A percentile compares a stretch with the other conserved stretches of the same genome.
phyloP scores from a whole-genome alignment of 2,329 filamentous ascomycete species.

The Hymenoscyphus scutula region DNA sequence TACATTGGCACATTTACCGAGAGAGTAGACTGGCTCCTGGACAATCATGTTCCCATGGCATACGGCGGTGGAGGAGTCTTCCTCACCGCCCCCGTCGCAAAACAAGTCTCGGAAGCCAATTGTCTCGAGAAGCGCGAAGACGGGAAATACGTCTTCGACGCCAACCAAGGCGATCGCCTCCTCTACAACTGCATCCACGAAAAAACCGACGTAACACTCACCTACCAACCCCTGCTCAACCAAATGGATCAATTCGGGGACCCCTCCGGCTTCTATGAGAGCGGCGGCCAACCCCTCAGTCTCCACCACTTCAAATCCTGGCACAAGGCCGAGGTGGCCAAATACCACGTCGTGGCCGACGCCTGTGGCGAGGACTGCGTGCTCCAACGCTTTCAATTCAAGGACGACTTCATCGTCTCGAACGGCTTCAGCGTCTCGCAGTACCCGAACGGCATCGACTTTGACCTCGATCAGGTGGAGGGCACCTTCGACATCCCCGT shows the following conservation, averaged over 20 bases:
- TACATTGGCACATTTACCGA: constrained; percentile 37
- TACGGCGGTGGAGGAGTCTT: constrained; percentile 37
- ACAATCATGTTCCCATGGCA: constrained; percentile 30
- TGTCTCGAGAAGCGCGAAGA: constrained; percentile 30
- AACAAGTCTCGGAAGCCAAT: constrained; percentile 23
- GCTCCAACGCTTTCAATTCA: constrained; percentile 35
- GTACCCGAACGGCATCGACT: constrained; percentile 35
- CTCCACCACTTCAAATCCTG: constrained; percentile 37
- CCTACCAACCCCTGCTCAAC: constrained; percentile 30
- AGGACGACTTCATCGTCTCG: constrained; percentile 32
- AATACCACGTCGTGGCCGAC: constrained; percentile 31
- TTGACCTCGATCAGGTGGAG: constrained; percentile 33
- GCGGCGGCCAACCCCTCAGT: constrained; percentile 29
- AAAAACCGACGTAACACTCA: constrained; percentile 30
- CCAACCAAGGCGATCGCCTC: constrained; percentile 34
- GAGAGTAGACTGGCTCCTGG: constrained; percentile 33
- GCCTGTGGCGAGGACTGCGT: constrained; percentile 37
- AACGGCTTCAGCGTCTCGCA: constrained; percentile 33
- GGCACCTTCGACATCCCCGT: constrained; percentile 31
- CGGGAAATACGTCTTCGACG: constrained; percentile 26
- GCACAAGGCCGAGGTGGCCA: constrained; percentile 28
- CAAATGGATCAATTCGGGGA: constrained; percentile 37
- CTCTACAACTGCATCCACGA: constrained; percentile 35
- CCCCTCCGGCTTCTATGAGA: constrained; percentile 36
- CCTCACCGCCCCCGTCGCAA: constrained; percentile 28